Evolutionary conservation across 352 stramenopile genomes (phyloP), one percentile per base, ranked within the genome.

Genomic region (Globisporangium radiosum): DNA sequence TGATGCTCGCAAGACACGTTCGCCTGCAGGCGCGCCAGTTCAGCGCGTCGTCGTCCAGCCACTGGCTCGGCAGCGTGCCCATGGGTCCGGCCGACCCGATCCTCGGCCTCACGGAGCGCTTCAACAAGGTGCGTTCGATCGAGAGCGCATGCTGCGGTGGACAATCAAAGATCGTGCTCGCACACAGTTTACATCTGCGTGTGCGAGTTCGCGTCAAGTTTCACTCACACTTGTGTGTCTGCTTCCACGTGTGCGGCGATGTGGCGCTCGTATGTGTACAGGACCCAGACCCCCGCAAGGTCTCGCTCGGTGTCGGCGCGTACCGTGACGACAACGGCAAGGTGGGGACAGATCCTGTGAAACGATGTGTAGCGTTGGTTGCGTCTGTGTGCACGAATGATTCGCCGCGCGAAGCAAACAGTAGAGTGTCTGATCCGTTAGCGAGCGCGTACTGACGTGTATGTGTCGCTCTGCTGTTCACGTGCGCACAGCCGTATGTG

Each of bases 301-400:
- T 99, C 5, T 97, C 91, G 82, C 75, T 99, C 33, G 97, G 98
- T 53, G 97, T 99, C n/a, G 98, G 98, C 61, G 97, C 98, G 7
- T 99, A 99, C 80, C 88, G 97, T 65, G 93, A 97, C 64, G 89
- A 97, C 64, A 79, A 94, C 50, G 83, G 84, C 65, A 96, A 97
- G 71, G 75, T 85, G 63, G 17, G 47, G 39, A 10, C 43, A 44
- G n/a, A 39, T 10, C 7, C n/a, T 14, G 15, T 51, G 39, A 53
- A 25, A 33, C 55, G 25, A 42, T 45, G 3, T 39, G 14, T 43
- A 25, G 39, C 3, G 47, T 19, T 36, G 17, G 15, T 19, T 4
- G 17, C 39, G 3, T 37, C 8, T 7, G 10, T 33, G 39, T 17
- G 39, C 3, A 39, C 11, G 5, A 10, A 9, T 13, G 4, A 33